A percentile compares a stretch with the other conserved stretches of the same genome.
Conservation (phyloP, 2,329 filamentous ascomycete species). For the Fusarium irregulare region DNA sequence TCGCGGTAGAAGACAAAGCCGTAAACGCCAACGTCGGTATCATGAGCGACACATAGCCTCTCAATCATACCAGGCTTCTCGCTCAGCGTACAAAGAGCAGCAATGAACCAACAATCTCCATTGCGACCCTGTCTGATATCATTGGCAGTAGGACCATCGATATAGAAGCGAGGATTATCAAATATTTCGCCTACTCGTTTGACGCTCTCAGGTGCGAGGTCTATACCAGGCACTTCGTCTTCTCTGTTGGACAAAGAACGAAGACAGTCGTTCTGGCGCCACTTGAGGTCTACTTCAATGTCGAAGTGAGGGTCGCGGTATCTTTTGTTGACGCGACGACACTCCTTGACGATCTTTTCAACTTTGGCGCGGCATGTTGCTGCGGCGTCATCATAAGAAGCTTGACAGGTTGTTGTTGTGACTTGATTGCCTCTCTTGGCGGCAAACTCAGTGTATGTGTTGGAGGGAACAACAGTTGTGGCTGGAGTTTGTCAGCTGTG, state of each 20-base stretch:
- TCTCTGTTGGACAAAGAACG: conserved; percentile 55
- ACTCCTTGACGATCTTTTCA: conserved; percentile 71
- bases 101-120: conserved; percentile 89
- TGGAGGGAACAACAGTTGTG: conserved; percentile 76
- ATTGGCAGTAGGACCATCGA: conserved; percentile 79
- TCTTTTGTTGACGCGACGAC: conserved; percentile 82
- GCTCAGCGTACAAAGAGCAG: conserved; percentile 80
- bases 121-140: conserved; percentile 83
- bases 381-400: conserved; percentile 79
- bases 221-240: conserved; percentile 38
- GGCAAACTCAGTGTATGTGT: conserved; percentile 70
- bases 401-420: conserved; percentile 67
- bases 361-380: conserved; percentile 75
- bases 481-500: conserved; percentile 53
- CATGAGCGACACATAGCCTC: conserved; percentile 76
- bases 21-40: conserved; percentile 82
- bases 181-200: conserved; percentile 82
- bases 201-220: conserved; percentile 63
- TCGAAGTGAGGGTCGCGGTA: conserved; percentile 91
- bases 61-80: conserved; percentile 80
- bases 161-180: conserved; percentile 79
- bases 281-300: conserved; percentile 80
- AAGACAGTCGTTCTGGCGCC: conserved; percentile 62
- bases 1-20: conserved; percentile 88
- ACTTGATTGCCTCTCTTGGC: conserved; percentile 66